A percentile compares a stretch with the other conserved stretches of the same genome.
Conservation (phyloP, 495 filamentous ascomycete species). For the Barbatosphaeria neglecta region DNA sequence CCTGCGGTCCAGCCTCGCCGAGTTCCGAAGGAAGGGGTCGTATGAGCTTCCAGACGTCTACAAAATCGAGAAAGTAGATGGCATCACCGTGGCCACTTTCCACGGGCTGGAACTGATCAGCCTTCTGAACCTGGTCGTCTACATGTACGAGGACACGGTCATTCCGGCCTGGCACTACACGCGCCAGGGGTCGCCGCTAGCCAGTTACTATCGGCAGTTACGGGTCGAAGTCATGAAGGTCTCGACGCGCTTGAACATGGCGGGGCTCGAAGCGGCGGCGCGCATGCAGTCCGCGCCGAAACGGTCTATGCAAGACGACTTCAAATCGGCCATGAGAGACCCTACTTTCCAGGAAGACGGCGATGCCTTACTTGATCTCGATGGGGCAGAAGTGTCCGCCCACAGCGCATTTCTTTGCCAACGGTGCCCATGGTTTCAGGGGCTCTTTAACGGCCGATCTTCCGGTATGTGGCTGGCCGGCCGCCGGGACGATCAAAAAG, state of each 20-base stretch:
- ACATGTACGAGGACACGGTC: constrained; percentile 67
- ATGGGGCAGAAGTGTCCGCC: constrained; percentile 49
- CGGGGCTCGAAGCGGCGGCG: constrained; percentile 59
- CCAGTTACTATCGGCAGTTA: constrained; percentile 61
- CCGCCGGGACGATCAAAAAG: constrained; percentile 35
- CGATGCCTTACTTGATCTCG: constrained; percentile 67
- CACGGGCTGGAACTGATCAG: constrained; percentile 60
- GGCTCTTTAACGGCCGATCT: constrained; percentile 76
- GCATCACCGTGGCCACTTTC: constrained; percentile 44
- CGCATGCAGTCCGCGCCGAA: constrained; percentile 57
- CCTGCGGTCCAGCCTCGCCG: constrained; percentile 49
- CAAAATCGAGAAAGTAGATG: constrained; percentile 41
- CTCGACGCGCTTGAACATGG: constrained; percentile 53
- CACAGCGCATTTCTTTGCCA: constrained; percentile 72
- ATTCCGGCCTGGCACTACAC: constrained; percentile 78
- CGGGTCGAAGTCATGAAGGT: constrained; percentile 74
- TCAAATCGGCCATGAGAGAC: constrained; percentile 54
- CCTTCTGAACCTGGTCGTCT: constrained; percentile 66
- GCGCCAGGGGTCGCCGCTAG: constrained; percentile 47
- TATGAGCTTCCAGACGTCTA: constrained; percentile 41
- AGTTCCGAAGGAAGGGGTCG: constrained; percentile 29
- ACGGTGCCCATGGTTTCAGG: constrained; percentile 85
- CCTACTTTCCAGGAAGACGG: constrained; percentile 57
- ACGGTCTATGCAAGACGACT: constrained; percentile 52
- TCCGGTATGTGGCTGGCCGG: constrained; percentile 69